Percentiles rank a stretch among this genome's conserved stretches.
phyloP scores from a whole-genome alignment of 148 eudicot genomes.

The Persicaria maculosa region DNA sequence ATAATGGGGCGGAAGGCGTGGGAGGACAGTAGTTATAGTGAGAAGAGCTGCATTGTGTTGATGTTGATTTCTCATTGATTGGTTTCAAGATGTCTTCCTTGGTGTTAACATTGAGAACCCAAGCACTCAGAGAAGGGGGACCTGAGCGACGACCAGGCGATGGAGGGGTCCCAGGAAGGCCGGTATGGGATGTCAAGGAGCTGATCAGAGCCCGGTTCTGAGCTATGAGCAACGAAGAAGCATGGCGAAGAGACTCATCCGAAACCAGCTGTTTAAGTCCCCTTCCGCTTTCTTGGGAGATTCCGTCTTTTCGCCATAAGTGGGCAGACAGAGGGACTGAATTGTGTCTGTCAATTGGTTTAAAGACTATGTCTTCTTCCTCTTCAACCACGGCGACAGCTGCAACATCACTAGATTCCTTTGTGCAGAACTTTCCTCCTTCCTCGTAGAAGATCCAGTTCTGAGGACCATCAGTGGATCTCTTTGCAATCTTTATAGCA shows the following conservation, averaged over 20 bases:
- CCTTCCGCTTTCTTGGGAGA: constrained; percentile 3
- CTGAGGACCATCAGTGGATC: constrained; percentile 2
- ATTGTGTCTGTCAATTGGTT: constrained; percentile 63
- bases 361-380: constrained; percentile 89
- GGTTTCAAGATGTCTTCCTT: background rate
- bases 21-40: constrained; percentile 28
- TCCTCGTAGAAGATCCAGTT: constrained; percentile 39
- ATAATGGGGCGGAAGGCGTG: constrained; percentile 55
- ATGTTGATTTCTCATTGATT: background rate
- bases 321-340: constrained; percentile 54
- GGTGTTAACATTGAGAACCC: constrained; percentile 57
- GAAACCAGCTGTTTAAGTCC: constrained; percentile 12
- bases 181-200: constrained; percentile 23
- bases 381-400: constrained; percentile 25
- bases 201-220: constrained; percentile 36
- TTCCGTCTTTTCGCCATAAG: constrained; percentile 9
- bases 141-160: constrained; percentile 22
- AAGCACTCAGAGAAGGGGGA: constrained; percentile 84
- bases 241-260: constrained; percentile 60
- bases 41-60: background rate
- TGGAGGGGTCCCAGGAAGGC: background rate
- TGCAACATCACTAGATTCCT: constrained; percentile 7
- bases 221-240: constrained; percentile 49
- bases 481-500: constrained; percentile 37
- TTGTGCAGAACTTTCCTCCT: constrained; percentile 23